These are phyloP conservation scores for Teratosphaeria gauchensis DNA, from an alignment of 2,329 filamentous ascomycete genomes.

Conservation along the genomic window DNA sequence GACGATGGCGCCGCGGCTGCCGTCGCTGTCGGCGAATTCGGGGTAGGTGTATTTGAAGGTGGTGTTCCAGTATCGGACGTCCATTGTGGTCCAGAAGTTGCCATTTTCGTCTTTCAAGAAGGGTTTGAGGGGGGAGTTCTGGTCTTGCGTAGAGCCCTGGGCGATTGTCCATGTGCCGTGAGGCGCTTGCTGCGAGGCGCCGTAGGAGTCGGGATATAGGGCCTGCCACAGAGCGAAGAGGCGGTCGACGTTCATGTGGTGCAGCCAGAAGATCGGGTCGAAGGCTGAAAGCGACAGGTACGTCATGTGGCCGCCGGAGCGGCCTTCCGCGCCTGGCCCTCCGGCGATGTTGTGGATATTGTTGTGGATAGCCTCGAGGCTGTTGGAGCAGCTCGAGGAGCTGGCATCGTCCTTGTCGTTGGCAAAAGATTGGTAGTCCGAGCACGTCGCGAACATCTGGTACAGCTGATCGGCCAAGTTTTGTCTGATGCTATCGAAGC, in stretches of 20 bases:
- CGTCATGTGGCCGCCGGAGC: constrained; percentile 21
- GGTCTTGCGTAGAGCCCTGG: constrained; percentile 12
- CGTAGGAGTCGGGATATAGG: constrained; percentile 17
- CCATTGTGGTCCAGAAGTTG: constrained; percentile 58
- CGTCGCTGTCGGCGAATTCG: constrained; percentile 43
- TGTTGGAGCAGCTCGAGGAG: constrained; percentile 21
- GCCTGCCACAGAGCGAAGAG: constrained; percentile 26
- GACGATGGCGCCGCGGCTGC: constrained; percentile 34
- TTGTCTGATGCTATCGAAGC: constrained; percentile 20
- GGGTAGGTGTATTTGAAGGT: constrained; percentile 65
- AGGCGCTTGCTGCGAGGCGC: constrained; percentile 15
- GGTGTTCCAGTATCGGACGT: constrained; percentile 45
- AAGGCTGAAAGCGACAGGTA: constrained; percentile 22
- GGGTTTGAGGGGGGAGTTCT: constrained; percentile 38
- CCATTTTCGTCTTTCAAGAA: constrained; percentile 52
- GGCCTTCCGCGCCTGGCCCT: constrained; percentile 11
- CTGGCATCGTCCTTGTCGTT: constrained; percentile 18
- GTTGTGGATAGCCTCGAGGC: constrained; percentile 28
- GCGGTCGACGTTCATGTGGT: constrained; percentile 27
- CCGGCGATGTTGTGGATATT: constrained; percentile 23
- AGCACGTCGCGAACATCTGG: constrained; percentile 23
- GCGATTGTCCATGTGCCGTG: constrained; percentile 23
- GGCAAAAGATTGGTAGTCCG: constrained; percentile 22
- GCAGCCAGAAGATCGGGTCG: constrained; percentile 27
- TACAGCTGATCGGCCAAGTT: constrained; percentile 24